Evolutionary conservation across 2,329 filamentous ascomycete genomes (phyloP), one percentile per base, ranked within the genome.

Genomic region (Botryosphaeria dothidea): DNA sequence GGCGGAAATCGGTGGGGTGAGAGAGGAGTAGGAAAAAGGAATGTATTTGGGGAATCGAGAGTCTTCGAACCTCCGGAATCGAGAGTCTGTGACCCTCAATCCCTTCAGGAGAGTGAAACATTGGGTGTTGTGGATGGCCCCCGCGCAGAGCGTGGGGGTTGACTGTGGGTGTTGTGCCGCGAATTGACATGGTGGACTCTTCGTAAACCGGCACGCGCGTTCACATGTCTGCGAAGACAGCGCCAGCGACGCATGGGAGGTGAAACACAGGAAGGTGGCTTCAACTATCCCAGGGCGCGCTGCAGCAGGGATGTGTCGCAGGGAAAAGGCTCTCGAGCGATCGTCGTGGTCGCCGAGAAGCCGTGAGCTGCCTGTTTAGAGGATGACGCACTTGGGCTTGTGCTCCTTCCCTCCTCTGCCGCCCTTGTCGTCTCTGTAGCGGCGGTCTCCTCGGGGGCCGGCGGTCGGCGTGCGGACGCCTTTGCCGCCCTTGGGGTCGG

Each of bases 321-420:
- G 51, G n/a, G 29, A 34, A 57, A 34, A 38, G 41, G 51, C 38
- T 49, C 62, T 56, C 62, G 11, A 21, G 29, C 49, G 29, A 46
- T 57, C 62, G 49, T 46, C 41, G 62, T 38, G 23, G 51, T 23
- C 49, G 51, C 19, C 21, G 62, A 64, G 62, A 15, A 49, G 43
- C 51, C 62, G 27, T 25, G n/a, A 6, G 62, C 43, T 36, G 41
- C 41, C 62, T 6, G 49, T 36, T 64, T 64, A 64, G 38, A 64
- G 62, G 51, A 64, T 64, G 51, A 64, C 62, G 29, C 62, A 64
- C 51, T 64, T 64, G 38, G 62, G 62, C 51, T 64, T 64, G 41
- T 64, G 62, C 51, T 64, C 62, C 36, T 64, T 64, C 21, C 62
- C 62, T 56, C 38, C 62, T 57, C 51, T 46, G 46, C 61, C 61